Conservation (phyloP, 1,139 yeast genomes). For the Nakaseomyces uthaithaninus region DNA sequence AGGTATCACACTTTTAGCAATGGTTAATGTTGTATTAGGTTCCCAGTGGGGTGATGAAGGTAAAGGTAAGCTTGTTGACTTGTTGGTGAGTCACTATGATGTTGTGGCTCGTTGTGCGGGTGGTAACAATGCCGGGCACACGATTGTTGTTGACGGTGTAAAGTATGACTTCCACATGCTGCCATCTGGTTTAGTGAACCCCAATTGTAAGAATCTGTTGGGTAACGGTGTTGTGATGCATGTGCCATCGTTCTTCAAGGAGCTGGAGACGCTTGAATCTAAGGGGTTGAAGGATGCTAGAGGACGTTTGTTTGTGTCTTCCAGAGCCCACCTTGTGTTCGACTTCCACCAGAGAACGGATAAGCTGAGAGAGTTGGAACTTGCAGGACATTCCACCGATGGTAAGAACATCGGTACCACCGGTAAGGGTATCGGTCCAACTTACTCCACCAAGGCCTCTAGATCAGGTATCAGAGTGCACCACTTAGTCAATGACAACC, state of each 20-base stretch:
- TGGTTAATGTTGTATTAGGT: conserved; percentile 75
- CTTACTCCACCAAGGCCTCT: conserved; percentile 93
- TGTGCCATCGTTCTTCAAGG: conserved; percentile 85
- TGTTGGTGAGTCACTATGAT: conserved; percentile 86
- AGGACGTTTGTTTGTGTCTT: conserved; percentile 76
- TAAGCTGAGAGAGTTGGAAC: conserved; percentile 87
- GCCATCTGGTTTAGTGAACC: conserved; percentile 93
- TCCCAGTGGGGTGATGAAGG: conserved; percentile 99
- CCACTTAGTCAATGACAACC: conserved; percentile 83
- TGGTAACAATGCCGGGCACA: conserved; percentile 98
- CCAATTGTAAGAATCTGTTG: conserved; percentile 77
- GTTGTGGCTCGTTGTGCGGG: conserved; percentile 98
- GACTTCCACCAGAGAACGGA: conserved; percentile 98
- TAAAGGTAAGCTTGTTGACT: conserved; percentile 92
- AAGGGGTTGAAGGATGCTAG: conserved; percentile 69
- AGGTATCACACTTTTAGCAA: too few relatives aligned
- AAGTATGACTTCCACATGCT: conserved; percentile 98
- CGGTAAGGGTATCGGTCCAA: conserved; percentile 98
- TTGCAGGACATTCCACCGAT: conserved; percentile 48
- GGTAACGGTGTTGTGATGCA: conserved; percentile 98
- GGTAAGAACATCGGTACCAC: conserved; percentile 96
- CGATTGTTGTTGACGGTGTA: conserved; percentile 80
- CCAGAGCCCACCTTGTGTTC: conserved; percentile 92
- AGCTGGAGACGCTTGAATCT: conserved; percentile 67
- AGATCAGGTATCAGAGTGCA: conserved; percentile 96